phyloP scores from a whole-genome alignment of 306 rosid species.

The Vigna unguiculata region DNA sequence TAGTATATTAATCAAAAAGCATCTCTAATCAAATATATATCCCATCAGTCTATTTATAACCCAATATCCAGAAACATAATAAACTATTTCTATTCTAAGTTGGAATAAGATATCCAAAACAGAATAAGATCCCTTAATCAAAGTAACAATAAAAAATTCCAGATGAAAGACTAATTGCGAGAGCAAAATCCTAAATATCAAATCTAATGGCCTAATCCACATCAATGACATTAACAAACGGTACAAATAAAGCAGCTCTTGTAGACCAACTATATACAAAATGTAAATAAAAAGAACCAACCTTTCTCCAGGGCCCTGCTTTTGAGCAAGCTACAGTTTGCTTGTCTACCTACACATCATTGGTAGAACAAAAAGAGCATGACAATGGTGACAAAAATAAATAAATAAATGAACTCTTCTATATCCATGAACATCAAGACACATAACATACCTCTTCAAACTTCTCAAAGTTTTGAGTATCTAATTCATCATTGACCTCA shows the following conservation, averaged over 20 bases:
- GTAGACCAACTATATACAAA: constrained; percentile 23
- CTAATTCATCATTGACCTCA: constrained; percentile 86
- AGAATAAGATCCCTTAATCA: constrained; percentile 18
- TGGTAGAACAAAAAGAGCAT: constrained; percentile 35
- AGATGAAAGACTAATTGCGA: neutral
- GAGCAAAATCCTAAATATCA: neutral
- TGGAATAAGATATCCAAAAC: neutral
- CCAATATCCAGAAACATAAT: neutral
- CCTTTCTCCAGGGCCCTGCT: constrained; percentile 99
- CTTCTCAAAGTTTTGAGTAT: constrained; percentile 89
- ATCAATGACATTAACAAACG: neutral
- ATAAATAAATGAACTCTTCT: constrained; percentile 35
- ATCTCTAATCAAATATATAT: neutral
- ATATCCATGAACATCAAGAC: constrained; percentile 27
- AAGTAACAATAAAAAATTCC: neutral
- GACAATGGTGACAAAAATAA: constrained; percentile 40
- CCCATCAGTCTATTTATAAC: neutral
- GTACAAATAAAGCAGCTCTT: constrained; percentile 12
- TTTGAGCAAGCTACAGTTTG: constrained; percentile 77
- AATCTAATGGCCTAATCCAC: constrained; percentile 19
- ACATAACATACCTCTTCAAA: constrained; percentile 74
- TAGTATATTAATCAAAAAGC: neutral
- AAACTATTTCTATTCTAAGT: constrained; percentile 11
- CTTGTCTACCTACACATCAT: constrained; percentile 66
- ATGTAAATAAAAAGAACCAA: constrained; percentile 54